Evolutionary conservation across 2,329 filamentous ascomycete species (phyloP).

Genomic region (Raffaelea ambrosiae): DNA sequence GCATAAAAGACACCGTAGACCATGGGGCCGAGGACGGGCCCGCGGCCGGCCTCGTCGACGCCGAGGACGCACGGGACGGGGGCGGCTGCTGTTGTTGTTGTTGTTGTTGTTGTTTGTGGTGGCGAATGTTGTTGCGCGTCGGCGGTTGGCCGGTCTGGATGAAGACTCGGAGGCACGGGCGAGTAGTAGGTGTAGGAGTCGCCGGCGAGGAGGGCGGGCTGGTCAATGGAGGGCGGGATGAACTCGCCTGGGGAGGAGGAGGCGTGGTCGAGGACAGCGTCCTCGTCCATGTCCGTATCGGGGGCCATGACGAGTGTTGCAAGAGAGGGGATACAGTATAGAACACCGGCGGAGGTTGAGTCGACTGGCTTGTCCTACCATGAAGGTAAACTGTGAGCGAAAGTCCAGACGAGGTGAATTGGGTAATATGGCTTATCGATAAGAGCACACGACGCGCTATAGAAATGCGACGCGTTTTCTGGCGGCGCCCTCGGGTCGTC

Average conservation of each 20-base stretch:
- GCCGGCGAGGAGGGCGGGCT: conserved; percentile 48
- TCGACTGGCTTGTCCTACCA: too few relatives aligned
- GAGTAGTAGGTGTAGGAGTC: conserved; percentile 66
- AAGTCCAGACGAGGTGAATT: neutral
- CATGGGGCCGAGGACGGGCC: conserved; percentile 82
- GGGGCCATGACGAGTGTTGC: conserved; percentile 13
- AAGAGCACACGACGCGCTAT: neutral
- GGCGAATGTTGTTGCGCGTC: conserved; percentile 8
- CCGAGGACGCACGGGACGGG: conserved; percentile 66
- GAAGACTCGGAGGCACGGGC: conserved; percentile 54
- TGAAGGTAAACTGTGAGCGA: neutral
- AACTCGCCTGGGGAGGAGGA: conserved; percentile 31
- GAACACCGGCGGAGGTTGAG: too few relatives aligned
- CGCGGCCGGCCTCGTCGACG: conserved; percentile 88
- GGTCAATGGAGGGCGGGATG: conserved; percentile 62
- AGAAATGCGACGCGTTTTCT: too few relatives aligned
- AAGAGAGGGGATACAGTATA: too few relatives aligned
- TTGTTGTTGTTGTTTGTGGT: conserved; percentile 6
- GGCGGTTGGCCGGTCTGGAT: conserved; percentile 24
- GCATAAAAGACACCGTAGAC: conserved; percentile 67
- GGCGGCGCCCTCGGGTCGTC: too few relatives aligned
- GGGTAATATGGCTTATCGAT: neutral
- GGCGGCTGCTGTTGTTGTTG: conserved; percentile 16
- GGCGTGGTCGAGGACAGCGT: conserved; percentile 20
- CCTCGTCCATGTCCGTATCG: conserved; percentile 29